phyloP scores from a whole-genome alignment of 345 rosid genomes.

The Clausena lansium region DNA sequence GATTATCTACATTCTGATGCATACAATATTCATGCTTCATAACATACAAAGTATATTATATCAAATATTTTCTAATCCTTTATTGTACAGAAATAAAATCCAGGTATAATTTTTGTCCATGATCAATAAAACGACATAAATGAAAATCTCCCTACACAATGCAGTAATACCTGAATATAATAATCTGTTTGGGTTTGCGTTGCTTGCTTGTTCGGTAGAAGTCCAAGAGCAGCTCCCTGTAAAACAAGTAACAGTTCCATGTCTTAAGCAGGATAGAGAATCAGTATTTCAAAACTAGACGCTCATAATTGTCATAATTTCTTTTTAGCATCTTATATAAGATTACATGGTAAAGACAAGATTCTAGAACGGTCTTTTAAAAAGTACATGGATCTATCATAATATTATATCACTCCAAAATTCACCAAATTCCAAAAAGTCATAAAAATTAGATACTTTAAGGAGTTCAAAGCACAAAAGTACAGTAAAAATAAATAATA shows the following conservation, averaged over 20 bases:
- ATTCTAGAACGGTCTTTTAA: not conserved
- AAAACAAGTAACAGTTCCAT: slow-evolving; percentile 14
- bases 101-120: not conserved
- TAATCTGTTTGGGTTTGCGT: slow-evolving; percentile 70
- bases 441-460: not conserved
- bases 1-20: not conserved
- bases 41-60: not conserved
- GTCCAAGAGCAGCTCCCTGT: slow-evolving; percentile 68
- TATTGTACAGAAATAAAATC: not conserved
- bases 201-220: slow-evolving; percentile 53
- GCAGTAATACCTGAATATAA: slow-evolving; percentile 68
- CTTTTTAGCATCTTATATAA: not conserved
- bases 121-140: not conserved
- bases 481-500: not conserved
- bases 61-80: not conserved
- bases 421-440: not conserved
- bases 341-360: not conserved
- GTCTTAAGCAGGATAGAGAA: not conserved
- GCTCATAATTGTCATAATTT: not conserved
- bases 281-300: not conserved
- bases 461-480: not conserved
- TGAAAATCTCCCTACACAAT: not conserved
- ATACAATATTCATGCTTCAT: not conserved
- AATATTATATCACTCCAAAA: not conserved
- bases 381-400: not conserved